These are phyloP conservation scores for Terfezia boudieri DNA, from an alignment of 495 filamentous ascomycete species.

Conservation along the genomic window DNA sequence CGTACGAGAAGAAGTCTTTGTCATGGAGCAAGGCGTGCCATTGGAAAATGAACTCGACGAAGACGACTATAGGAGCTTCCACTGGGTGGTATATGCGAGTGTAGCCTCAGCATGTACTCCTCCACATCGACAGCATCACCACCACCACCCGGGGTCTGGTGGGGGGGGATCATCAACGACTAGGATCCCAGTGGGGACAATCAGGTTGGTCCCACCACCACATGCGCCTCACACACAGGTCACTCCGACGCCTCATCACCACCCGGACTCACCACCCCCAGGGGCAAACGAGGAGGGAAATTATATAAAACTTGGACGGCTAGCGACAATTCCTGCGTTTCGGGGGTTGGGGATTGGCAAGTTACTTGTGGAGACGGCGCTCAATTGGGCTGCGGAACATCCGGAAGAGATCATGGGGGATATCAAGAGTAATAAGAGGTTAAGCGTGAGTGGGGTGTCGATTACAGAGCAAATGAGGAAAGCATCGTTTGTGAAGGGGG, in stretches of 20 bases:
- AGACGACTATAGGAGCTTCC: slow-evolving; percentile 55
- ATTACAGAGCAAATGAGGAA: not conserved
- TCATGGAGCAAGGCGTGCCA: slow-evolving; percentile 48
- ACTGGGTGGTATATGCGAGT: slow-evolving; percentile 57
- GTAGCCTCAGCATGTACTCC: slow-evolving; percentile 19
- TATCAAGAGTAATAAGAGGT: slow-evolving; percentile 14
- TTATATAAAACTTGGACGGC: slow-evolving; percentile 54
- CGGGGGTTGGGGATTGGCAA: slow-evolving; percentile 39
- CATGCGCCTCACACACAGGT: slow-evolving; percentile 34
- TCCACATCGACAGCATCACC: slow-evolving; percentile 13
- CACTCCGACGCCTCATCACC: not conserved
- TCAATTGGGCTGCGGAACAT: slow-evolving; percentile 40
- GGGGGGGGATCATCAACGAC: slow-evolving; percentile 11
- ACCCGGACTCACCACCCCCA: slow-evolving; percentile 1
- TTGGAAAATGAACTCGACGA: slow-evolving; percentile 49
- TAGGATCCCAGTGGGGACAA: slow-evolving; percentile 39
- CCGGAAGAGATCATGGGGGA: slow-evolving; percentile 36
- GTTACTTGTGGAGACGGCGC: slow-evolving; percentile 36
- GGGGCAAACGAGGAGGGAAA: slow-evolving; percentile 30
- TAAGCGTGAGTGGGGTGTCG: not conserved
- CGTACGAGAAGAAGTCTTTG: slow-evolving; percentile 57
- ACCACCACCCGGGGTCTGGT: slow-evolving; percentile 11
- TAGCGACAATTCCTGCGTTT: slow-evolving; percentile 42
- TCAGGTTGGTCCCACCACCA: slow-evolving; percentile 60
- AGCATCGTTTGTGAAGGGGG: not conserved